Evolutionary conservation across 306 rosid species (phyloP), one percentile per base, ranked within the genome.

Genomic region (Vachellia collinsii): DNA sequence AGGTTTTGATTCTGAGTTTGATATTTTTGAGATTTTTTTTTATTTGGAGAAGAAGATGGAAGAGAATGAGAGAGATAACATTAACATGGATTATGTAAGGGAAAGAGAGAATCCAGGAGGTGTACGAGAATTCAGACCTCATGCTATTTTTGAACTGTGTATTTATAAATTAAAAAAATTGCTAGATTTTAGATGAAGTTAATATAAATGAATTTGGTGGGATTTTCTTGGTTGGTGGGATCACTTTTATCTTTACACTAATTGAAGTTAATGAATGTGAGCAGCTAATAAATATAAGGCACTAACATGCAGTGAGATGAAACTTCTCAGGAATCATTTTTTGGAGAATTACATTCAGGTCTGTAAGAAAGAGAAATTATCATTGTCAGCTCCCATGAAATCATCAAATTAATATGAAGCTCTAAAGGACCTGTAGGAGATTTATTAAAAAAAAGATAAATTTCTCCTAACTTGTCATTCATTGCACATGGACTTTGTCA

Each of bases 61-160:
- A 84, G 74, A 48, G 80, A 76, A 80, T 66, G 75, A 86, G 82
- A 17, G 64, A 0, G 74, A 66, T 23, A 47, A 34, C 54, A 72
- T 83, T 73, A 79, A 64, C 61, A 76, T 51, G 81, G 38, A 64
- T 46, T 29, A 29, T 29, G 34, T 29, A 29, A 29, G 77, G 72
- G 73, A 56, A 46, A 22, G 63, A 64, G 73, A 70, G 83, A 62
- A 81, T 77, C 41, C 53, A 68, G 70, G 81, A 4, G 62, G 70
- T 47, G 9, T 16, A 47, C 51, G 36, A 50, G 34, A 20, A 74
- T 69, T 71, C 46, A 78, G 1, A 66, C 89, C 87, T 4, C 83
- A 62, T 78, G 69, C 80, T 80, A 79, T 69, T 43, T 80, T 83
- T 77, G 85, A 61, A 48, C 36, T 29, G 39, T 23, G 29, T 59